These are phyloP conservation scores for Starmera quercuum DNA, from an alignment of 805 yeast species.

Conservation along the genomic window DNA sequence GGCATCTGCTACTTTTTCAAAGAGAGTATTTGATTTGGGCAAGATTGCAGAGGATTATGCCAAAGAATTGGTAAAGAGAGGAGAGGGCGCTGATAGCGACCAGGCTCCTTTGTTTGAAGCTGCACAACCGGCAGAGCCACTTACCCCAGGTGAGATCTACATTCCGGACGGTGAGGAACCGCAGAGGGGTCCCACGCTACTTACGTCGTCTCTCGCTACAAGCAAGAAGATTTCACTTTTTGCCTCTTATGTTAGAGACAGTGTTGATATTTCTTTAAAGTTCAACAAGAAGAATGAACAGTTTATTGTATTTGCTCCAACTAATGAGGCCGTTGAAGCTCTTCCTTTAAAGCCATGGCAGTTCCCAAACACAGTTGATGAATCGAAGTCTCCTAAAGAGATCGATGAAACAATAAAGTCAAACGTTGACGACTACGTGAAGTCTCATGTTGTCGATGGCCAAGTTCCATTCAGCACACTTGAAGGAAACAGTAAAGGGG, in stretches of 20 bases:
- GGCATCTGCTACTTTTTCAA: background rate
- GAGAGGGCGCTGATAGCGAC: background rate
- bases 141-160: constrained; percentile 3
- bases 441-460: constrained; percentile 50
- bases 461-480: constrained; percentile 14
- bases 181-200: constrained; percentile 17
- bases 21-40: constrained; percentile 1
- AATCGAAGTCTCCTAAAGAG: constrained; percentile 27
- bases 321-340: constrained; percentile 49
- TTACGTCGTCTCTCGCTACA: constrained; percentile 24
- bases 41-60: background rate
- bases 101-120: constrained; percentile 13
- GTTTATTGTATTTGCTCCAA: constrained; percentile 63
- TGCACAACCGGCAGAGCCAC: constrained; percentile 4
- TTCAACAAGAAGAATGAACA: constrained; percentile 36
- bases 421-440: constrained; percentile 52
- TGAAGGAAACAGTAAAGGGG: constrained; percentile 17
- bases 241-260: constrained; percentile 64
- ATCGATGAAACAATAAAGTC: constrained; percentile 40
- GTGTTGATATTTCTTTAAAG: constrained; percentile 37
- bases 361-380: constrained; percentile 49
- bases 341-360: constrained; percentile 70
- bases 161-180: constrained; percentile 22
- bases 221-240: constrained; percentile 47
- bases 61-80: background rate